Conservation (phyloP, 331 rosid genomes). For the Acacia pycnantha region DNA sequence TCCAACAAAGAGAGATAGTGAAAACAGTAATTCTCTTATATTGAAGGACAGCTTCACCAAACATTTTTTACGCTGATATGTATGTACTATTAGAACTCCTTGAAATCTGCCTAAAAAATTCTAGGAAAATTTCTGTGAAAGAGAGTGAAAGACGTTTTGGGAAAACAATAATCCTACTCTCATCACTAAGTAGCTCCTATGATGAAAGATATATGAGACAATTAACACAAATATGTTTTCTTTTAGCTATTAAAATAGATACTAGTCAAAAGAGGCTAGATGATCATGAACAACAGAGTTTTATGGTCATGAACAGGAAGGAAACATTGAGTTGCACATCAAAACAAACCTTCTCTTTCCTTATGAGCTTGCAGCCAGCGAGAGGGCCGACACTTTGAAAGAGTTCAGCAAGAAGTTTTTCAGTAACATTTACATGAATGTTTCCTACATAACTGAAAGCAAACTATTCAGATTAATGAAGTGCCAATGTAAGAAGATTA, state of each 20-base stretch:
- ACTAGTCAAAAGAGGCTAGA: neutral
- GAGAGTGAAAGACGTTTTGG: conserved; percentile 2
- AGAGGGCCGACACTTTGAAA: conserved; percentile 66
- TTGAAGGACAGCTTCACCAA: conserved; percentile 13
- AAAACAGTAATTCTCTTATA: conserved; percentile 4
- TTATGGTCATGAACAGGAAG: conserved; percentile 14
- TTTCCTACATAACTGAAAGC: conserved; percentile 63
- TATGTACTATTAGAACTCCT: conserved; percentile 16
- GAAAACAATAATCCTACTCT: neutral
- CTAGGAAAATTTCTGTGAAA: neutral
- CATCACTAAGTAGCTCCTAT: conserved; percentile 6
- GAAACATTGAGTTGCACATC: conserved; percentile 24
- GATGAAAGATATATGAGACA: neutral
- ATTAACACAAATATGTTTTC: neutral
- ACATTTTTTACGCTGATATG: conserved; percentile 7
- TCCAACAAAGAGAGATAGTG: conserved; percentile 5
- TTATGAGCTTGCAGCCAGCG: conserved; percentile 64
- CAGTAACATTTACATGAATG: conserved; percentile 62
- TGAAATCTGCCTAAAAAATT: neutral
- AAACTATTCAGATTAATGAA: conserved; percentile 25
- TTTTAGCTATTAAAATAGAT: neutral
- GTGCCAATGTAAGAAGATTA: conserved; percentile 10
- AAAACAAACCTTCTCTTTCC: conserved; percentile 57
- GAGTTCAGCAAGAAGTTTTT: conserved; percentile 61
- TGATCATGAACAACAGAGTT: neutral